These are phyloP conservation scores for Trametes gibbosa DNA, from an alignment of 768 basidiomycete genomes.

Conservation along the genomic window DNA sequence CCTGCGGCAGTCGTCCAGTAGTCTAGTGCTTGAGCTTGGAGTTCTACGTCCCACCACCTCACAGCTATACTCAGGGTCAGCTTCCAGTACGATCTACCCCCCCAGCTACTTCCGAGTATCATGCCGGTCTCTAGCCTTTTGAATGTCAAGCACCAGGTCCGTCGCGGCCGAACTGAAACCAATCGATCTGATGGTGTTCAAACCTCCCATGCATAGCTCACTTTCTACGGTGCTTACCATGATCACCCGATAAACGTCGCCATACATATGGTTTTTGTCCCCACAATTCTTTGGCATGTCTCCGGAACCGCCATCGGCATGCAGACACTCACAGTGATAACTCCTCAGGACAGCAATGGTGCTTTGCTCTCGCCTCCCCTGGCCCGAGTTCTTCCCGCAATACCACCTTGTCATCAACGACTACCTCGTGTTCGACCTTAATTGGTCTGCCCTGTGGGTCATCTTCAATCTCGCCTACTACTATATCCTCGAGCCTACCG, in stretches of 20 bases:
- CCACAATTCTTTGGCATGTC: slow-evolving; percentile 72
- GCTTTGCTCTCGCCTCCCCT: slow-evolving; percentile 45
- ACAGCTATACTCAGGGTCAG: not conserved
- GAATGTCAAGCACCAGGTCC: slow-evolving; percentile 70
- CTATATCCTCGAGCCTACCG: slow-evolving; percentile 73
- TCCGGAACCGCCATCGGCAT: not conserved
- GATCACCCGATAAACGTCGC: slow-evolving; percentile 75
- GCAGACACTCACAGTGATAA: not conserved
- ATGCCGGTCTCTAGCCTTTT: slow-evolving; percentile 44
- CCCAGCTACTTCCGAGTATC: not conserved
- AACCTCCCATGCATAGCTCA: slow-evolving; percentile 49
- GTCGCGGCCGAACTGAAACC: slow-evolving; percentile 1
- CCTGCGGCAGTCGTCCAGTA: no score
- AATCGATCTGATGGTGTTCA: not conserved
- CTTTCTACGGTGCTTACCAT: slow-evolving; percentile 94
- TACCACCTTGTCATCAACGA: slow-evolving; percentile 52
- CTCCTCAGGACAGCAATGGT: slow-evolving; percentile 57
- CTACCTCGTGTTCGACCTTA: slow-evolving; percentile 69
- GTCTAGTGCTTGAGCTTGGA: no score
- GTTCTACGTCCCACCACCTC: no score
- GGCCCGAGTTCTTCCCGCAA: slow-evolving; percentile 53
- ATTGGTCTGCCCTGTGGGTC: slow-evolving; percentile 58
- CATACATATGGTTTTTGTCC: slow-evolving; percentile 86
- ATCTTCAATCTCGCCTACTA: slow-evolving; percentile 73
- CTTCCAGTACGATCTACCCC: not conserved